Percentiles rank a stretch among this genome's conserved stretches.
phyloP scores from a whole-genome alignment of 345 rosid species.

The Corchorus capsularis region DNA sequence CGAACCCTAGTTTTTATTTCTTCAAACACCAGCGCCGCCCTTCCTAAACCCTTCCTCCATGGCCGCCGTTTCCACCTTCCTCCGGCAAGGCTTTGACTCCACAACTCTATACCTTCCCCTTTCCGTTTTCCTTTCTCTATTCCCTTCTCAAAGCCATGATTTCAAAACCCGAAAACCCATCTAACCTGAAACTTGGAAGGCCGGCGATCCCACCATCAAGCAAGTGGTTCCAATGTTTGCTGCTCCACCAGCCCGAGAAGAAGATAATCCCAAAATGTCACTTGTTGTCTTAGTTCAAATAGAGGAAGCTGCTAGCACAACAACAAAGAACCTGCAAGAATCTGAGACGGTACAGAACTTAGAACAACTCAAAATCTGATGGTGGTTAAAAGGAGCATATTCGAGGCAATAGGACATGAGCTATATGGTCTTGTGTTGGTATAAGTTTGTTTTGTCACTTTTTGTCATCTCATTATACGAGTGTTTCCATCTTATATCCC shows the following conservation, averaged over 20 bases:
- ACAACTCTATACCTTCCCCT: no score
- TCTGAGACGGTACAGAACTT: constrained; percentile 42
- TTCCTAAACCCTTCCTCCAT: no score
- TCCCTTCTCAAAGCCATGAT: no score
- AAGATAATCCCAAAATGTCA: constrained; percentile 30
- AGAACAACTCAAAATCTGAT: constrained; percentile 62
- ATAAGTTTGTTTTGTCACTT: constrained; percentile 37
- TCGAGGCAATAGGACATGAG: constrained; percentile 15
- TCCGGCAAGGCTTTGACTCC: no score
- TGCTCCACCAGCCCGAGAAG: constrained; percentile 50
- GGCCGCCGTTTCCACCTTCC: no score
- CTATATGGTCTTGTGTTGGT: constrained; percentile 25
- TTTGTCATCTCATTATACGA: constrained; percentile 28
- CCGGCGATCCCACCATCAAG: constrained; percentile 43
- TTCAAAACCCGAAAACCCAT: no score
- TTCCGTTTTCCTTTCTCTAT: background rate
- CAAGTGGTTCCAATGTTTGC: constrained; percentile 73
- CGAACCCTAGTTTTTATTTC: no score
- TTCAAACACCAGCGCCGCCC: no score
- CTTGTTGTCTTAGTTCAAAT: constrained; percentile 18
- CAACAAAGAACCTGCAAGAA: constrained; percentile 34
- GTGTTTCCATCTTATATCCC: constrained; percentile 31
- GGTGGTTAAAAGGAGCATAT: background rate
- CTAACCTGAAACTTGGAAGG: no score
- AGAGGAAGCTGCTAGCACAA: constrained; percentile 37